phyloP scores from a whole-genome alignment of 345 rosid species.

The Mangifera indica region DNA sequence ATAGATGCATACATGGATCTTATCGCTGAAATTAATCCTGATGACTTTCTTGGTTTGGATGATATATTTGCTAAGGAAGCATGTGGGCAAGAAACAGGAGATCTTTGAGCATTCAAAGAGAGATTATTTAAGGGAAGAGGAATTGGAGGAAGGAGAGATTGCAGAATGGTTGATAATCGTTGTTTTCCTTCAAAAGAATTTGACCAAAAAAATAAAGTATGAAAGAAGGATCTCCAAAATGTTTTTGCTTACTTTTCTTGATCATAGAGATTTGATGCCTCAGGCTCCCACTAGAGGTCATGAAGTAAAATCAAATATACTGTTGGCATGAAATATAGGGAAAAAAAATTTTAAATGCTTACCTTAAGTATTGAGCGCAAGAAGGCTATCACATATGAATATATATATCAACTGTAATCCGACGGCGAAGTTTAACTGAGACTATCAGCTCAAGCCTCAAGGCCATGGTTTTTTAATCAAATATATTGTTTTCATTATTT shows the following conservation, averaged over 20 bases:
- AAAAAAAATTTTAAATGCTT: neutral
- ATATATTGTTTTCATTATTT: neutral
- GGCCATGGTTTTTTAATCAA: neutral
- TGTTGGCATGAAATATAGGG: neutral
- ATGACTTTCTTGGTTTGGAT: constrained; percentile 68
- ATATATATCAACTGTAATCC: neutral
- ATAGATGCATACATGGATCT: constrained; percentile 66
- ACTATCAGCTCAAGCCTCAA: neutral
- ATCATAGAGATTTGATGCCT: neutral
- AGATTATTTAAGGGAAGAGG: constrained; percentile 34
- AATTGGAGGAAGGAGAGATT: constrained; percentile 89
- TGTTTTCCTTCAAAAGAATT: neutral
- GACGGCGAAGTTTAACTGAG: neutral
- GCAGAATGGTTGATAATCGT: constrained; percentile 29
- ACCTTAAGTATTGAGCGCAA: neutral
- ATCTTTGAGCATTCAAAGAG: constrained; percentile 23
- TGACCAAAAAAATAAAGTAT: neutral
- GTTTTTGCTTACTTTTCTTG: neutral
- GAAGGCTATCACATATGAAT: constrained; percentile 1
- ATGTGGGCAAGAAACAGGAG: constrained; percentile 29
- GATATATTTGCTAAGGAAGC: constrained; percentile 43
- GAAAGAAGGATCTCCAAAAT: constrained; percentile 3
- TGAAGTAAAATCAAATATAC: neutral
- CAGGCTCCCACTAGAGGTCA: too few species aligned
- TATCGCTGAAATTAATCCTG: constrained; percentile 63